Base-by-base conservation (phyloP, 148 eudicot genomes). In the Cornus suecica region DNA sequence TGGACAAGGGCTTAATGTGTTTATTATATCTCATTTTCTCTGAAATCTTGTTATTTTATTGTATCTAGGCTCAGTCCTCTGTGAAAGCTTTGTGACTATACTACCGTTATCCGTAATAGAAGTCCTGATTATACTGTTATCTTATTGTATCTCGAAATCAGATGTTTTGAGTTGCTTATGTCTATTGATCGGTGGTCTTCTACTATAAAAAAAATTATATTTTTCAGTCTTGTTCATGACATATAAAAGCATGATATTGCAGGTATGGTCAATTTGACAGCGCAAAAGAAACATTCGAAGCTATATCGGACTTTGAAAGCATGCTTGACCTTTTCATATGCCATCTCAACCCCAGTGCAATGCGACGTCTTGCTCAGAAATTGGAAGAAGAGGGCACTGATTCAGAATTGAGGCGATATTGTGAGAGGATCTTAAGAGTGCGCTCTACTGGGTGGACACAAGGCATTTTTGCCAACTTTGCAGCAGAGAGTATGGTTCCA, bases 371-470 rank as follows among this genome's bases (percentile, higher is more conserved):
- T 71, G 94, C 97, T 75, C 99, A 95, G 87, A 95, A 88, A 81
- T 74, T 95, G 77, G 99, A 95, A 82, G 99, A 95, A 70, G 97
- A 89, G 76, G 88, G 89, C 70, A 85, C 88, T 65, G 90, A 92
- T 73, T 90, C 97, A 30, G 99, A 91, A 77, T 77, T 95, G 74
- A 86, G 99, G 78, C 78, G 99, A 79, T 86, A 88, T 72, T 95
- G 99, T 80, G 99, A 95, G 80, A 91, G 99, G 78, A 95, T 95
- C 73, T 73, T 95, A 73, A 84, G 97, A 83, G 91, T 90, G 34
- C 99, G 99, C 28, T 95, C 99, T 68, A 89, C 94, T 61, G 99
- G 99, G 58, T 95, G 99, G 99, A 95, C 99, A 48, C 99, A 95
- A 83, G 99, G 99, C 73, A 95, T 95, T 61, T 95, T 95, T 79